Evolutionary conservation across 495 filamentous ascomycete species (phyloP).

Genomic region (Chaetomium cochliodes): DNA sequence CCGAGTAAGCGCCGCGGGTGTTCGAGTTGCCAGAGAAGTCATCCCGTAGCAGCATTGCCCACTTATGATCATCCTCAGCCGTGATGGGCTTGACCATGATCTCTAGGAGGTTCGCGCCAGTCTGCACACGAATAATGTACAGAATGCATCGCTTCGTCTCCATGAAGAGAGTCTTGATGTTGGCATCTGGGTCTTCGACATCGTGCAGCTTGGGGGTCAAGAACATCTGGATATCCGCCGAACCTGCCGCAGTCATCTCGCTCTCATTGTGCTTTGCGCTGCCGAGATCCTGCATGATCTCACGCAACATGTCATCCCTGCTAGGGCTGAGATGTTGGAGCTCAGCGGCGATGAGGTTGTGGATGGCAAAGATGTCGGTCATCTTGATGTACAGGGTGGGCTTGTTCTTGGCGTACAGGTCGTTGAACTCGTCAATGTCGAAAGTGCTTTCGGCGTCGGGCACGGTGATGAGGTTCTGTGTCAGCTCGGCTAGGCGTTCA

Average conservation of each 20-base stretch:
- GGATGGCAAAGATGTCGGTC: constrained; percentile 94
- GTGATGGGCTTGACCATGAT: constrained; percentile 89
- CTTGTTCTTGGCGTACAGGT: constrained; percentile 91
- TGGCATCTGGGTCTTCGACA: constrained; percentile 87
- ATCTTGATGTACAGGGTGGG: constrained; percentile 98
- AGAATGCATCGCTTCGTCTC: constrained; percentile 96
- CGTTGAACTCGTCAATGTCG: constrained; percentile 98
- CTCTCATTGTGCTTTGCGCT: constrained; percentile 93
- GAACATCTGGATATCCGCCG: constrained; percentile 87
- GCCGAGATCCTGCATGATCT: constrained; percentile 88
- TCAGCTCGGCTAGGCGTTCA: constrained; percentile 73
- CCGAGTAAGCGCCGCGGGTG: constrained; percentile 82
- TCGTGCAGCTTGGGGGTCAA: constrained; percentile 90
- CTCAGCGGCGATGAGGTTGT: constrained; percentile 80
- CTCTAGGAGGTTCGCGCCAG: constrained; percentile 86
- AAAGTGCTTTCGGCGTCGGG: constrained; percentile 85
- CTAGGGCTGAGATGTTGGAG: constrained; percentile 70
- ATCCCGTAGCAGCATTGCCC: constrained; percentile 78
- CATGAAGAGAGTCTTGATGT: constrained; percentile 89
- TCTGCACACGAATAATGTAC: constrained; percentile 96
- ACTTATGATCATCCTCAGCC: constrained; percentile 83
- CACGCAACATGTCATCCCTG: constrained; percentile 84
- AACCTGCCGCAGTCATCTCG: constrained; percentile 82
- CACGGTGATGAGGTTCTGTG: constrained; percentile 71
- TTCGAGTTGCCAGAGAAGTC: constrained; percentile 69